Conservation (phyloP, 176 grass and related monocot species). For the Oryza officinalis region DNA sequence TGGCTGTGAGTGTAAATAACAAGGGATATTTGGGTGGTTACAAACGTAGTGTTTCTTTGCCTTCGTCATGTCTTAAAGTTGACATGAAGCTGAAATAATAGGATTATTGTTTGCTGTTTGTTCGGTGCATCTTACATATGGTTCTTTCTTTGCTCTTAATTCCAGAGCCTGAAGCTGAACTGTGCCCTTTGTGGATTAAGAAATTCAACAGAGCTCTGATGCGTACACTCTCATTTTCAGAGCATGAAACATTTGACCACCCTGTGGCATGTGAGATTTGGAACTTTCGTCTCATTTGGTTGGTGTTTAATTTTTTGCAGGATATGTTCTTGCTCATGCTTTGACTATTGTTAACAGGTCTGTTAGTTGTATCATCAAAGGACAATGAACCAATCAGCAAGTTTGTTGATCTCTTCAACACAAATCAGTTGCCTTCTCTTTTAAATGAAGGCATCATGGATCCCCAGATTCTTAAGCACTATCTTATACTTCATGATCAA, state of each 20-base stretch:
- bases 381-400: constrained; percentile 85
- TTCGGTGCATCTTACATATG: constrained; percentile 7
- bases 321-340: constrained; percentile 40
- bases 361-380: constrained; percentile 94
- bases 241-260: constrained; percentile 97
- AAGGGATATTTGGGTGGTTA: neutral
- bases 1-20: constrained; percentile 8
- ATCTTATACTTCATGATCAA: constrained; percentile 91
- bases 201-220: constrained; percentile 94
- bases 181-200: constrained; percentile 86
- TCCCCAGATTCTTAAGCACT: constrained; percentile 97
- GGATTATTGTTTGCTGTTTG: constrained; percentile 15
- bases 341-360: constrained; percentile 58
- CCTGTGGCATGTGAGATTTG: constrained; percentile 93
- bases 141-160: constrained; percentile 39
- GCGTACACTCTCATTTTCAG: constrained; percentile 76
- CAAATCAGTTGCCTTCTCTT: constrained; percentile 83
- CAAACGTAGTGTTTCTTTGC: neutral
- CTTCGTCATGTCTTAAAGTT: neutral
- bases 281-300: constrained; percentile 26
- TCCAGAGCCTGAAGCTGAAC: constrained; percentile 86
- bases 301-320: neutral
- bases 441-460: constrained; percentile 95
- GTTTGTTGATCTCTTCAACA: constrained; percentile 90
- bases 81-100: neutral